Evolutionary conservation across 176 grass and related monocot species (phyloP).

Genomic region (Tuctoria greenei): DNA sequence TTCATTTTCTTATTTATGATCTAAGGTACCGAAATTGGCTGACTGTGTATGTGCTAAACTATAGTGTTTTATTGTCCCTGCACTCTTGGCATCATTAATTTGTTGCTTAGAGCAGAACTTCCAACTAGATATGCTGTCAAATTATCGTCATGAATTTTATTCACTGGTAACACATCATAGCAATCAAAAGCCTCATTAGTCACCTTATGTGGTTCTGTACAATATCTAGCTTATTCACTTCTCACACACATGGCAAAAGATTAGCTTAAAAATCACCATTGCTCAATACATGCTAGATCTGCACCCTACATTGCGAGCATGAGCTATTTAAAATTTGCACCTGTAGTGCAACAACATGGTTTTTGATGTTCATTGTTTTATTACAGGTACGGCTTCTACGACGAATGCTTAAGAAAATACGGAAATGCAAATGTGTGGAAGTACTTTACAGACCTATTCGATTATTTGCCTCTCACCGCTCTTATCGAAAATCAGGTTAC

Average conservation of each 20-base stretch:
- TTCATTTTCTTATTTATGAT: background rate
- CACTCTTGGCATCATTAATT: background rate
- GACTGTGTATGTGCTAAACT: background rate
- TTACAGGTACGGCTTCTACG: slow-evolving; percentile 96
- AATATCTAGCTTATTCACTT: background rate
- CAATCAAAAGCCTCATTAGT: background rate
- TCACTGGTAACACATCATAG: background rate
- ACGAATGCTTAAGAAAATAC: slow-evolving; percentile 98
- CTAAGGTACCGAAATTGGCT: background rate
- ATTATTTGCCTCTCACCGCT: slow-evolving; percentile 98
- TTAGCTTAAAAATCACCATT: background rate
- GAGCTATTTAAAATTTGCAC: slow-evolving; percentile 8
- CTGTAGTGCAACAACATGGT: background rate
- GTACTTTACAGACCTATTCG: slow-evolving; percentile 94
- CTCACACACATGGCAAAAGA: background rate
- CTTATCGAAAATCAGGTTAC: slow-evolving; percentile 98
- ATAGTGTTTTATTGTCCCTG: background rate
- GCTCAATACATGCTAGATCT: background rate
- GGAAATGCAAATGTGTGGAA: slow-evolving; percentile 99
- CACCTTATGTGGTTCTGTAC: background rate
- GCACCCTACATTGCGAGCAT: background rate
- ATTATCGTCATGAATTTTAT: slow-evolving; percentile 16
- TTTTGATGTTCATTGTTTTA: slow-evolving; percentile 29
- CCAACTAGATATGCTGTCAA: background rate
- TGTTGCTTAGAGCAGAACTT: background rate